A percentile compares a stretch with the other conserved stretches of the same genome.
Evolutionary conservation across 768 basidiomycete genomes (phyloP).

Genomic region (Leucocoprinus sp.): DNA sequence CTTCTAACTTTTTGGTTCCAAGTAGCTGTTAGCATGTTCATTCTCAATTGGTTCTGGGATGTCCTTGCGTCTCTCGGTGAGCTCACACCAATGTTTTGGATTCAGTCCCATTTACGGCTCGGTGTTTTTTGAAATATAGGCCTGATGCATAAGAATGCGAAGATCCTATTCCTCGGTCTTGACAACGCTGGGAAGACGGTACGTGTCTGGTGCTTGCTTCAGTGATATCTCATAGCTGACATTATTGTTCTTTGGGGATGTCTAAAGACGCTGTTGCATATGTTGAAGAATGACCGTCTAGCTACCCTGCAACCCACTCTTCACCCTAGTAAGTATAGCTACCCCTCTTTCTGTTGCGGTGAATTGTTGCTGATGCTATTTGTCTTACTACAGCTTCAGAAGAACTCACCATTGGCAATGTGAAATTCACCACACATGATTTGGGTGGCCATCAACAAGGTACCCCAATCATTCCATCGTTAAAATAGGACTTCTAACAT

Average conservation of each 20-base stretch:
- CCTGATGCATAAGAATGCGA: conserved; percentile 95
- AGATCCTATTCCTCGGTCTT: conserved; percentile 97
- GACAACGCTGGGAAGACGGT: conserved; percentile 99
- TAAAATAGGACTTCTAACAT: not conserved
- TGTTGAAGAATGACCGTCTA: conserved; percentile 98
- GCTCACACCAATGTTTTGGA: conserved; percentile 17
- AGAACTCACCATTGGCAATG: conserved; percentile 96
- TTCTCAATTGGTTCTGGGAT: conserved; percentile 96
- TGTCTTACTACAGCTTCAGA: conserved; percentile 68
- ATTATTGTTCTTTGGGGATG: conserved; percentile 3
- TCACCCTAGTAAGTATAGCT: conserved; percentile 73
- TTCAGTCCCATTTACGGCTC: conserved; percentile 8
- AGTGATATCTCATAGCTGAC: not conserved
- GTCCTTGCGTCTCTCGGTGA: conserved; percentile 87
- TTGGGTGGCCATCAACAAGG: conserved; percentile 97
- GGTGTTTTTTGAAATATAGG: conserved; percentile 35
- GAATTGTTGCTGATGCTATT: conserved; percentile 5
- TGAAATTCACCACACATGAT: conserved; percentile 99
- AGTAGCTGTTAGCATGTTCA: conserved; percentile 49
- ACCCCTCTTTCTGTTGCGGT: not conserved
- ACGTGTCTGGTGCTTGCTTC: conserved; percentile 17
- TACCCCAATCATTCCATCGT: conserved; percentile 22
- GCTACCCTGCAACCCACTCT: conserved; percentile 97
- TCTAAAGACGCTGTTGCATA: conserved; percentile 84
- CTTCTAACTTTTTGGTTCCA: conserved; percentile 5